phyloP scores from a whole-genome alignment of 345 rosid genomes.

The Ceriops decandra region DNA sequence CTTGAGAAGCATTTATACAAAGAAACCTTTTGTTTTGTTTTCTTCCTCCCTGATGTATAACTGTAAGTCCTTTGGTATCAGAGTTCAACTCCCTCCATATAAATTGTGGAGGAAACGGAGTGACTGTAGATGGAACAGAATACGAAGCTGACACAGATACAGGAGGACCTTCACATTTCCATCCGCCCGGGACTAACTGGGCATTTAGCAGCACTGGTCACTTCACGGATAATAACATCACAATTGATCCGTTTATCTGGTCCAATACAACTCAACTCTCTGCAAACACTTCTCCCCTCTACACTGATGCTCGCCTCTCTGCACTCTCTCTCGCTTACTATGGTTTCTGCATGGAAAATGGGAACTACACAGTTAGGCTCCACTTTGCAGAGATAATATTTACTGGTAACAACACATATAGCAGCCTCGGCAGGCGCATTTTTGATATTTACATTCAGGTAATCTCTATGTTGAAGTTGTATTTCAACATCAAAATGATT shows the following conservation, averaged over 20 bases:
- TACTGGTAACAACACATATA: conserved; percentile 5
- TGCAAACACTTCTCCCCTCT: neutral
- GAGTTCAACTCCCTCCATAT: conserved; percentile 11
- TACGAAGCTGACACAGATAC: conserved; percentile 6
- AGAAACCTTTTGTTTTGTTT: neutral
- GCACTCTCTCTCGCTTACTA: conserved; percentile 17
- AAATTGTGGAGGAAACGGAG: conserved; percentile 12
- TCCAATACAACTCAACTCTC: neutral
- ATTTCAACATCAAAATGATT: no score
- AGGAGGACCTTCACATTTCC: conserved; percentile 6
- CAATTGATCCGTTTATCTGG: neutral
- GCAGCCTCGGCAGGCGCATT: conserved; percentile 16
- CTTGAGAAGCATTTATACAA: no score
- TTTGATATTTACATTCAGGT: conserved; percentile 20
- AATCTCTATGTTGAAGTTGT: neutral
- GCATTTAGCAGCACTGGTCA: conserved; percentile 16
- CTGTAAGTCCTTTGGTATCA: neutral
- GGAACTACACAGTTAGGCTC: conserved; percentile 18
- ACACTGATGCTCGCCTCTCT: conserved; percentile 10
- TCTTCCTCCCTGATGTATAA: neutral
- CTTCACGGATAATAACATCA: conserved; percentile 3
- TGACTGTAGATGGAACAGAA: neutral
- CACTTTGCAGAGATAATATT: conserved; percentile 17
- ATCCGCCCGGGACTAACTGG: neutral
- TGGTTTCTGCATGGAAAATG: conserved; percentile 14